Conservation (phyloP, 2,329 filamentous ascomycete genomes). For the Nigrograna mackinnonii region DNA sequence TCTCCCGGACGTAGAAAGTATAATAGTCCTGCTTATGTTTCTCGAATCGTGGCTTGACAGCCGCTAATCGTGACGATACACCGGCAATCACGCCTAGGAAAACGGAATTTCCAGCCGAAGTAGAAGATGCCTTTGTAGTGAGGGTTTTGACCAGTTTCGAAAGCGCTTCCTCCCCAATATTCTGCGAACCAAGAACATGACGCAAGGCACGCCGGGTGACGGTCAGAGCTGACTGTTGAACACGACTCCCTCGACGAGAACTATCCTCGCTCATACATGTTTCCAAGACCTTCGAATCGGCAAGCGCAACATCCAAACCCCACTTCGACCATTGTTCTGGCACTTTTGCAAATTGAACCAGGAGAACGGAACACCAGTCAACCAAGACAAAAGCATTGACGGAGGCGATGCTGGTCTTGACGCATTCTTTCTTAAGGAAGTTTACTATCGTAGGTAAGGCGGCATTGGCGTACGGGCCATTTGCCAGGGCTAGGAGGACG, state of each 20-base stretch:
- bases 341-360: constrained; percentile 69
- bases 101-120: constrained; percentile 71
- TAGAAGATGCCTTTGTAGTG: constrained; percentile 66
- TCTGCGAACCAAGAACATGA: constrained; percentile 66
- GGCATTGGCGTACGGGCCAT: constrained; percentile 58
- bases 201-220: constrained; percentile 80
- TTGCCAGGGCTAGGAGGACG: constrained; percentile 73
- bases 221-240: constrained; percentile 74
- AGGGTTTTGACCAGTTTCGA: constrained; percentile 67
- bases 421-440: constrained; percentile 71
- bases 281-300: constrained; percentile 75
- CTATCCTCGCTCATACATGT: constrained; percentile 64
- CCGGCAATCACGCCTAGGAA: constrained; percentile 86
- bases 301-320: constrained; percentile 66
- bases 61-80: constrained; percentile 74
- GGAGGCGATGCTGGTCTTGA: constrained; percentile 76
- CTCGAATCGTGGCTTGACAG: constrained; percentile 65
- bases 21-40: constrained; percentile 73
- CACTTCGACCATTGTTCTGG: constrained; percentile 66
- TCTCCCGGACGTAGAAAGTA: constrained; percentile 81
- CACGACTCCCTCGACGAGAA: constrained; percentile 47
- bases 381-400: constrained; percentile 85
- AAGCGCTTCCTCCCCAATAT: constrained; percentile 64
- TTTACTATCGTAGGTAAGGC: constrained; percentile 67
- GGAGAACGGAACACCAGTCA: constrained; percentile 83